Evolutionary conservation across 441 rosid species (phyloP).

Genomic region (Populus hybrid): DNA sequence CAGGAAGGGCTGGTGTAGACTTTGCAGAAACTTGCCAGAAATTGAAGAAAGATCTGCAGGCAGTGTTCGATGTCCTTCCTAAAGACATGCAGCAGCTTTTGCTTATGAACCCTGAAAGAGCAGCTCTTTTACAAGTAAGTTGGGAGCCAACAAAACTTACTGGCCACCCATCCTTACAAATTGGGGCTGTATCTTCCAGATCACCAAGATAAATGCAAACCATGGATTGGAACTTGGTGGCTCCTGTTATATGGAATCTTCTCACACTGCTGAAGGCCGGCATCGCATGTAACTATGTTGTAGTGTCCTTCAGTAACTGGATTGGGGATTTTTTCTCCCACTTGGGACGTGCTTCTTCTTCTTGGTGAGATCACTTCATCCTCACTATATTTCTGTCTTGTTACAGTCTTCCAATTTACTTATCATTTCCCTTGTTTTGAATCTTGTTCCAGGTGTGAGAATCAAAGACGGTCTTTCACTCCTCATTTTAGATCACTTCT

Average conservation of each 20-base stretch:
- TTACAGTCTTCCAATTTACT: conserved; percentile 12
- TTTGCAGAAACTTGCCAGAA: conserved; percentile 34
- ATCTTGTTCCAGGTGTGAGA: conserved; percentile 12
- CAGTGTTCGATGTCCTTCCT: conserved; percentile 70
- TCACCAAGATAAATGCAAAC: conserved; percentile 22
- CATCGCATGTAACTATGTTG: conserved; percentile 7
- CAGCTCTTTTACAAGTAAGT: conserved; percentile 56
- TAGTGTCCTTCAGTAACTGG: conserved; percentile 14
- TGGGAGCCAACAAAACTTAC: conserved; percentile 31
- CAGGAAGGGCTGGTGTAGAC: conserved; percentile 42
- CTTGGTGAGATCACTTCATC: conserved; percentile 30
- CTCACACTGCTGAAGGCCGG: conserved; percentile 17
- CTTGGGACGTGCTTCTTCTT: conserved; percentile 10
- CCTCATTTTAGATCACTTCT: background rate
- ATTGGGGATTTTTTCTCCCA: conserved; percentile 15
- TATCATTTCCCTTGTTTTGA: conserved; percentile 7
- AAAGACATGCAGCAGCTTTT: conserved; percentile 85
- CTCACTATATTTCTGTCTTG: background rate
- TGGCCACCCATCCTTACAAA: conserved; percentile 31
- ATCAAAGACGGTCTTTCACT: background rate
- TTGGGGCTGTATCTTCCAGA: conserved; percentile 23
- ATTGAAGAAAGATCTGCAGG: conserved; percentile 74
- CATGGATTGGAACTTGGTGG: conserved; percentile 13
- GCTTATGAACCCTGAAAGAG: conserved; percentile 80
- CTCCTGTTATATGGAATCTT: conserved; percentile 16